Percentiles rank a stretch among this genome's conserved stretches.
Conservation (phyloP, 345 rosid genomes). For the Kandelia obovata region DNA sequence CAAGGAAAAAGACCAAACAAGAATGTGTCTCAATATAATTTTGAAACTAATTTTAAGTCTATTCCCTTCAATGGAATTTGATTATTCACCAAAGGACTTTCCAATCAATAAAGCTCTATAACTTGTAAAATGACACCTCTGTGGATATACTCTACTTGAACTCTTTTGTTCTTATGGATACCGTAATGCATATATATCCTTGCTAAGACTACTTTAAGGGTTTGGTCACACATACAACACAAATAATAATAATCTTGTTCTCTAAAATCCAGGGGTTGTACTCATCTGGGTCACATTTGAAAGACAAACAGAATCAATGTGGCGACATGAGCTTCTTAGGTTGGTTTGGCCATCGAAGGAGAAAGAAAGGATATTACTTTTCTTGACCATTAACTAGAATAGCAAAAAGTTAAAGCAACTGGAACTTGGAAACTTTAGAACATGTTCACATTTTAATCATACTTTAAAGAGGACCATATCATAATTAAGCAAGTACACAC, state of each 20-base stretch:
- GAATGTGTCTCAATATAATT: not conserved
- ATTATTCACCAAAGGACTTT: too few species aligned
- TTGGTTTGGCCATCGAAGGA: not conserved
- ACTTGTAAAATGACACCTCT: not conserved
- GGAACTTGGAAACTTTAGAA: not conserved
- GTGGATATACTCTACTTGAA: not conserved
- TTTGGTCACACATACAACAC: not conserved
- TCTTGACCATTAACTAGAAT: slow-evolving; percentile 9
- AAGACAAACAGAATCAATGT: not conserved
- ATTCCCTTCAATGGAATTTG: too few species aligned
- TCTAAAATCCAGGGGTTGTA: not conserved
- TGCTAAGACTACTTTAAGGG: slow-evolving; percentile 9
- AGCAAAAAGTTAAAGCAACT: not conserved
- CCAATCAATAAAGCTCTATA: not conserved
- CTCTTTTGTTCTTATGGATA: not conserved
- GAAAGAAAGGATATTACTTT: not conserved
- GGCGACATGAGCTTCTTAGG: not conserved
- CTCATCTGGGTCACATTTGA: not conserved
- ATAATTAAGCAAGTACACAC: too few species aligned
- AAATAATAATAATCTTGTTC: not conserved
- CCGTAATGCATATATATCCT: not conserved
- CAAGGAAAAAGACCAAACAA: not conserved
- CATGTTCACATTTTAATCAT: not conserved
- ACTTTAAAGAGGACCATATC: not conserved
- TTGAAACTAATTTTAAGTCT: not conserved